Evolutionary conservation across 495 filamentous ascomycete species (phyloP), one percentile per base, ranked within the genome.

Genomic region (Aspergillus heteromorphus): DNA sequence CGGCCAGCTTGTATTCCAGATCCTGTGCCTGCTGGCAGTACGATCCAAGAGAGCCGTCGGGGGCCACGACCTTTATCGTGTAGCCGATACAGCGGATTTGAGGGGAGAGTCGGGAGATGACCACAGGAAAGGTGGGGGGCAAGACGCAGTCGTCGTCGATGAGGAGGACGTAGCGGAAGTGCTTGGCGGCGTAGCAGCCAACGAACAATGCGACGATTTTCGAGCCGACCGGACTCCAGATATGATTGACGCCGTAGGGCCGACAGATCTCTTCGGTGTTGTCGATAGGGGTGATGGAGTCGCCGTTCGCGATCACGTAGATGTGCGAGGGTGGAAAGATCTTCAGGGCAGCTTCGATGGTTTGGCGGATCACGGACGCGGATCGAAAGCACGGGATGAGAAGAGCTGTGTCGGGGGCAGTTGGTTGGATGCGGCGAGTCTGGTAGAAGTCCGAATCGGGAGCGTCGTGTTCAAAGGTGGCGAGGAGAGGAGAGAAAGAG

Each of bases 311-410:
- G 21, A 76, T 69, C 47, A 79, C 68, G 49, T 73, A 79, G 30
- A 79, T 75, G 23, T 77, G 67, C 20, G 62, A 41, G 0, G 68
- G 54, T 0, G 75, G 75, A 51, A 79, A 78, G 19, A 79, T 62
- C 51, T 74, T 72, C 43, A 78, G 50, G 0, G 76, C 75, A 0
- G 75, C 76, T 51, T 69, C 59, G 16, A 79, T 51, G 0, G 76
- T 79, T 0, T 65, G 58, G 10, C 63, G 72, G 23, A 79, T 72
- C 18, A 77, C 66, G 1, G 62, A 51, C 2, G 65, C 75, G 9
- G 74, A 73, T 59, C 75, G 73, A 49, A 77, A 77, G 53, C 75
- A 77, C 7, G 75, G 76, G 19, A 79, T 79, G 18, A 79, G 48
- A 2, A 79, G 63, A 0, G 75, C 74, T 0, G 74, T 76, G 31